Evolutionary conservation across 805 yeast species (phyloP), one percentile per base, ranked within the genome.

Genomic region (Candida verbasci): DNA sequence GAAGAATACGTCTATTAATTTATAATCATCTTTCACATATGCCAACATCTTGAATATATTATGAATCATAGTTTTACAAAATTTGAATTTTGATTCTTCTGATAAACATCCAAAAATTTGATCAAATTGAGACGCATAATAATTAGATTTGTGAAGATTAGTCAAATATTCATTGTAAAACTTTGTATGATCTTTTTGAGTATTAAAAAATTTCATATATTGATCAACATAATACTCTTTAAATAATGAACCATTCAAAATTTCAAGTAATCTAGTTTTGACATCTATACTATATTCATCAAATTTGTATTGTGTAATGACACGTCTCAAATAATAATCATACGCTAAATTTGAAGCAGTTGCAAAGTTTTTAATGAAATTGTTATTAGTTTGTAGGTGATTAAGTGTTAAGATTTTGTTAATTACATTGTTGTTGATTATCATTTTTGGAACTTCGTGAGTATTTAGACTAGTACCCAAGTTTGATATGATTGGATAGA

Each of bases 91-190:
- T 23, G 37, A 17, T 18, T 14, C 17, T 33, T 29, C 35, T 3
- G 39, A 36, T n/a, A 31, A 3, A 17, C 39, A 36, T 3, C 32
- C 39, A 36, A 36, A 36, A 3, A 36, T n/a, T 23, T 36, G 39
- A 29, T 36, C 10, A 20, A 36, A 36, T 16, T 36, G 39, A 21
- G 11, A 4, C 3, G 9, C 29, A 16, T 17, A 22, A 24, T 25
- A 29, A 6, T 24, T 11, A 4, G 17, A 4, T n/a, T 34, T 24
- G 16, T 24, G 9, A 16, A 24, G 11, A 24, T 16, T 24, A 4
- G 11, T 5, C 10, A 31, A 12, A 22, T 22, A 31, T 9, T 15
- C 6, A 15, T 31, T 11, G 14, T 12, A 22, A 9, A n/a, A 21
- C 5, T 22, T 10, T 5, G 12, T 21, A 6, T 10, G 26, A 31